Conservation (phyloP, 2,329 filamentous ascomycete species). For the Diaporthe sp. region DNA sequence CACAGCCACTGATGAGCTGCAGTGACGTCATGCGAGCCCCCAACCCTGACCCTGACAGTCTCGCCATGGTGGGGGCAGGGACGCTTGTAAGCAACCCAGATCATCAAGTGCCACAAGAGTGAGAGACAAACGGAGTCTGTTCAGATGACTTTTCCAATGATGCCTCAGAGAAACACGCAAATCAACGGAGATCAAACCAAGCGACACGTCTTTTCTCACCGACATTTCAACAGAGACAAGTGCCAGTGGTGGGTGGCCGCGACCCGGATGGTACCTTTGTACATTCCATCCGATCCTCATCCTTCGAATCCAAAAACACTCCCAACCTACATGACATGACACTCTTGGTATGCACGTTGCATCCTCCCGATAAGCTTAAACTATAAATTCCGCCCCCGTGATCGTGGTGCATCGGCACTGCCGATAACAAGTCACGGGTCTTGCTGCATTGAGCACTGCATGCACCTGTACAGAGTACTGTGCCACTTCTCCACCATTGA, state of each 20-base stretch:
- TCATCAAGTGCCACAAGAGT: not conserved
- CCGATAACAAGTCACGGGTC: not conserved
- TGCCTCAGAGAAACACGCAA: not conserved
- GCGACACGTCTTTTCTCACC: not conserved
- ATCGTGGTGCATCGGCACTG: not conserved
- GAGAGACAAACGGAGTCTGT: not conserved
- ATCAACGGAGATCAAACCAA: not conserved
- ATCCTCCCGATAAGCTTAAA: slow-evolving; percentile 26
- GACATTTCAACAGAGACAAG: not conserved
- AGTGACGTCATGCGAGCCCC: not conserved
- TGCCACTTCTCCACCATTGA: too few relatives aligned
- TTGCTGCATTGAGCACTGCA: not conserved
- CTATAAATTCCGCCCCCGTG: not conserved
- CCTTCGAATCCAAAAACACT: slow-evolving; percentile 1
- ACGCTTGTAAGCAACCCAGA: not conserved
- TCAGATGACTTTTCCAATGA: not conserved
- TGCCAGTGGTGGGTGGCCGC: not conserved
- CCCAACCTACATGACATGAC: slow-evolving; percentile 2
- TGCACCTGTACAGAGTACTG: too few relatives aligned
- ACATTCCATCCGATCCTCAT: not conserved
- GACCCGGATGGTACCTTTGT: not conserved
- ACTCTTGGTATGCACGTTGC: not conserved
- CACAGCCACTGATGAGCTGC: not conserved
- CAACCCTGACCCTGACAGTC: slow-evolving; percentile 7
- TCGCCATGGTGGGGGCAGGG: not conserved